A percentile compares a stretch with the other conserved stretches of the same genome.
These are phyloP conservation scores for Plantago coronopus DNA, from an alignment of 305 asterid genomes.

Conservation along the genomic window DNA sequence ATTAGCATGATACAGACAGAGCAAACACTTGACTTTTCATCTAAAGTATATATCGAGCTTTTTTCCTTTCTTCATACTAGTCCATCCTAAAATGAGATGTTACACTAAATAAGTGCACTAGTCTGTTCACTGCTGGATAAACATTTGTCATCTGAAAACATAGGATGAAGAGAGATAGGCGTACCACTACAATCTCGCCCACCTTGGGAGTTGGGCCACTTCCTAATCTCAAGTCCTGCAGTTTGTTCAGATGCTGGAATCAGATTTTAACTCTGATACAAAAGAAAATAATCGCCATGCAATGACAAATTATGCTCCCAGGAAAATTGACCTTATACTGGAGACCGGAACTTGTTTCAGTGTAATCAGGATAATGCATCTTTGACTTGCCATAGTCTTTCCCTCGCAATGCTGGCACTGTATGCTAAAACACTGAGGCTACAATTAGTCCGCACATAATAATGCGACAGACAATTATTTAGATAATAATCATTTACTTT, in stretches of 20 bases:
- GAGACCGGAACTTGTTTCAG: slow-evolving; percentile 82
- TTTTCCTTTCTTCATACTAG: no score
- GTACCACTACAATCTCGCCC: slow-evolving; percentile 92
- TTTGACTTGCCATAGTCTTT: slow-evolving; percentile 96
- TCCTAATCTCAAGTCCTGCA: slow-evolving; percentile 88
- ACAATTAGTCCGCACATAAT: slow-evolving; percentile 49
- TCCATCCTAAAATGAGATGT: slow-evolving; percentile 2
- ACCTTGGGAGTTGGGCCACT: slow-evolving; percentile 72
- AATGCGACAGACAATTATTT: slow-evolving; percentile 26
- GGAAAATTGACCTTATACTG: slow-evolving; percentile 74
- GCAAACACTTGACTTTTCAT: not conserved
- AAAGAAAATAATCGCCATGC: slow-evolving; percentile 22
- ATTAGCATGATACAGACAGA: slow-evolving; percentile 13
- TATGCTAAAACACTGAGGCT: slow-evolving; percentile 63
- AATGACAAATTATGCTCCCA: slow-evolving; percentile 15
- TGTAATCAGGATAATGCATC: slow-evolving; percentile 88
- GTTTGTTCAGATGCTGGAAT: slow-evolving; percentile 22
- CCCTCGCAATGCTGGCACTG: slow-evolving; percentile 98
- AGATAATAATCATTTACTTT: slow-evolving; percentile 27
- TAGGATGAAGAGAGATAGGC: slow-evolving; percentile 20
- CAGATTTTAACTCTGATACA: slow-evolving; percentile 17
- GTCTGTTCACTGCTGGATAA: no score
- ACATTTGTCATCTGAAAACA: no score
- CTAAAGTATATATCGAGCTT: not conserved
- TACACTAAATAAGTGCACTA: slow-evolving; percentile 1